phyloP scores from a whole-genome alignment of 2,329 filamentous ascomycete species.

The Aspergillus sergii region DNA sequence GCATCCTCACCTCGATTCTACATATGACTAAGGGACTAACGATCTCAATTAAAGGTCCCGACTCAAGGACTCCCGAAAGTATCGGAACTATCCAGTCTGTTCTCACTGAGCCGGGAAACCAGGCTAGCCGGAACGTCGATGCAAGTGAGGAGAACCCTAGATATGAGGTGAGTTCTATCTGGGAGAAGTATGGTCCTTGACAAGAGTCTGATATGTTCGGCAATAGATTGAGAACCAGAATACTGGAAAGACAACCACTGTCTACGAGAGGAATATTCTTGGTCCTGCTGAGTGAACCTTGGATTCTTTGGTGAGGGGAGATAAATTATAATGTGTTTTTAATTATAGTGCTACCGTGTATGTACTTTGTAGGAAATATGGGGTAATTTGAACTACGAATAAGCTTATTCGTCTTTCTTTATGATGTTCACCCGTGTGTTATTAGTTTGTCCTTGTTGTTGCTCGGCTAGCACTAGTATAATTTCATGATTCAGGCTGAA shows the following conservation, averaged over 20 bases:
- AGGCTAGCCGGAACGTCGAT: background rate
- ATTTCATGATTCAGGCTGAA: no score
- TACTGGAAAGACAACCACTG: background rate
- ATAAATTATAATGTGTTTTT: no score
- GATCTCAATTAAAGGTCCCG: background rate
- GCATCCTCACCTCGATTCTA: no score
- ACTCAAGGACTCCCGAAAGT: background rate
- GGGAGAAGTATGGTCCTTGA: accelerated
- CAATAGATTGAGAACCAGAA: background rate
- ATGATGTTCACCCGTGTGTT: no score
- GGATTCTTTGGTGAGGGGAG: background rate
- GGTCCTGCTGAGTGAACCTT: background rate
- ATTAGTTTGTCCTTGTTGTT: no score
- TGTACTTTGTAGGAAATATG: no score
- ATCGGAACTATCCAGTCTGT: background rate
- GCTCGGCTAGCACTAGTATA: no score
- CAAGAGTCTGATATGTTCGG: background rate
- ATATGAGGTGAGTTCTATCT: background rate
- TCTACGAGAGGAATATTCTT: background rate
- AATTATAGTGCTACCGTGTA: no score
- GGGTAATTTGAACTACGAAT: no score
- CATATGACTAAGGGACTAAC: background rate
- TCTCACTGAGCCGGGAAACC: background rate
- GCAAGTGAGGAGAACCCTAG: background rate
- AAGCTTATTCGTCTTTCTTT: no score